Evolutionary conservation across 495 filamentous ascomycete genomes (phyloP).

Genomic region (Penicillium bovifimosum): DNA sequence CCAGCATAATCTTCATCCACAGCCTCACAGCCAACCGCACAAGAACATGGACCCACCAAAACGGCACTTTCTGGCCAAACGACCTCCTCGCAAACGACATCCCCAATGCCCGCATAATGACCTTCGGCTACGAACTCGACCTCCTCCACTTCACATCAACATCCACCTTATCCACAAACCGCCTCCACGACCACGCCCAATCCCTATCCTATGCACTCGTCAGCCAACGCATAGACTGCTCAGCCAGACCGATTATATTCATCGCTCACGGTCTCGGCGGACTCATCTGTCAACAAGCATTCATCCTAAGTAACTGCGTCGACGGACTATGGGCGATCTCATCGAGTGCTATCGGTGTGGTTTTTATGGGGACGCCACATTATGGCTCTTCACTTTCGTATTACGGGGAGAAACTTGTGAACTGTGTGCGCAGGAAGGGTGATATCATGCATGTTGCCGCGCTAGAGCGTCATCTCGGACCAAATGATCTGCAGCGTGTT

Average conservation of each 20-base stretch:
- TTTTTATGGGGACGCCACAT: constrained; percentile 5
- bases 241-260: background rate
- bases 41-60: constrained; percentile 2
- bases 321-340: constrained; percentile 6
- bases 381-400: background rate
- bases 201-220: constrained; percentile 1
- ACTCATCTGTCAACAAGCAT: background rate
- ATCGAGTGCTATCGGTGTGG: background rate
- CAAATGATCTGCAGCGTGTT: background rate
- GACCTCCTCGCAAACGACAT: constrained; percentile 1
- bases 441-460: background rate
- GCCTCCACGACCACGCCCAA: background rate
- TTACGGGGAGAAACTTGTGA: background rate
- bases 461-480: background rate
- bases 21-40: background rate
- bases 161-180: background rate
- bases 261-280: constrained; percentile 4
- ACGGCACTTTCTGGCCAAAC: constrained; percentile 1
- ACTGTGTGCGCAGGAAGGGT: background rate
- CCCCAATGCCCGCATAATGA: constrained; percentile 1
- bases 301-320: constrained; percentile 1
- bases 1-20: constrained; percentile 1
- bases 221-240: background rate
- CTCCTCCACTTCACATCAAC: background rate
- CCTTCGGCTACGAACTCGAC: constrained; percentile 3